Evolutionary conservation across 768 basidiomycete species (phyloP), one percentile per base, ranked within the genome.

Genomic region (Mycena vitilis): DNA sequence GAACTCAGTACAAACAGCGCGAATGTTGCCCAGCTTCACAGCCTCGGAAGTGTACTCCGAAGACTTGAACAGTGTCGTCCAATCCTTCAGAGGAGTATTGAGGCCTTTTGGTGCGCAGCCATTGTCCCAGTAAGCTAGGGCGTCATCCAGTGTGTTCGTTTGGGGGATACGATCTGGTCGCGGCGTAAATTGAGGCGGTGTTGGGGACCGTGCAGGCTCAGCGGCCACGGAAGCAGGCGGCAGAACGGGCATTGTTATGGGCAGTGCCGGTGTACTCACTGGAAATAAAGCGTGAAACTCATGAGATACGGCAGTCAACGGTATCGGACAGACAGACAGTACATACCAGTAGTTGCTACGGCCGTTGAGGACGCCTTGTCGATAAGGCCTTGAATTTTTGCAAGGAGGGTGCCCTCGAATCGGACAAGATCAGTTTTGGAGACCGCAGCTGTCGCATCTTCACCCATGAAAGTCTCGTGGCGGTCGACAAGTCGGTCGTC

Each of bases 391-490:
- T 38, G 47, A 5, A 64, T 48, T 49, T 64, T 64, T 15, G 34
- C 45, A 9, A 64, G 4, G 4, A 64, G 30, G 2, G 2, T 25
- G 8, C 30, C 45, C 20, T 57, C 54, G 38, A 74, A 55, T 5
- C 30, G 20, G 11, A 38, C 7, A 18, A 70, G 69, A 47, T 72
- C 73, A 5, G 44, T 30, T 30, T 54, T 51, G 2, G 65, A 64
- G 5, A 74, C 37, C 2, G 64, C 56, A 1, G 69, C 55, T 1
- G 49, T 40, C 16, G 58, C 64, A 40, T 70, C 60, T 22, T 57
- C 63, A 5, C 73, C 75, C 75, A 75, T 75, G 37, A 75, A 75
- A 8, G 65, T 71, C 65, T 76, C 75, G 38, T 54, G 73, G 67
- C 60, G 68, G 12, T 73, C 68, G 22, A 38, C 22, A 65, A 65